phyloP scores from a whole-genome alignment of 1,284 basidiomycete species.

The Cutaneotrichosporon sp. region DNA sequence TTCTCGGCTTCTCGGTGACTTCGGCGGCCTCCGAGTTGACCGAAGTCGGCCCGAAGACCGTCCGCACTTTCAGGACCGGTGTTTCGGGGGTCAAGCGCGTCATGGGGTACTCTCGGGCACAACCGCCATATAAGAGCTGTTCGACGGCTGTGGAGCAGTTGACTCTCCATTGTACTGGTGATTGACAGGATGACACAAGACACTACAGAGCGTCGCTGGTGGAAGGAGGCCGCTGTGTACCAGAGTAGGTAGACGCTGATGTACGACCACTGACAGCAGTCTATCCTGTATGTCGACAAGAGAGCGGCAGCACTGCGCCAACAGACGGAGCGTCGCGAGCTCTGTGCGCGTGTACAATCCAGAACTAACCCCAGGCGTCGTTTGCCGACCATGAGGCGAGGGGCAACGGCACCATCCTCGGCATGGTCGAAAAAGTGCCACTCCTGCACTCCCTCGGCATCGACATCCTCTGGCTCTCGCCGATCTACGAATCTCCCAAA shows the following conservation, averaged over 20 bases:
- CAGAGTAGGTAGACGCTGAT: constrained; percentile 9
- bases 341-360: too few species aligned
- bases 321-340: too few species aligned
- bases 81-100: too few species aligned
- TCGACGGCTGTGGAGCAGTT: too few species aligned
- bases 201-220: constrained; percentile 6
- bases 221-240: constrained; percentile 14
- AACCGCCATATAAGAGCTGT: not conserved
- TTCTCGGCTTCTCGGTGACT: not conserved
- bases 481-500: constrained; percentile 38
- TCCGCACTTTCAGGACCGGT: not conserved
- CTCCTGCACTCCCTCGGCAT: constrained; percentile 51
- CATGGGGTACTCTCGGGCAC: not conserved
- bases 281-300: constrained; percentile 6
- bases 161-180: too few species aligned
- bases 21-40: not conserved
- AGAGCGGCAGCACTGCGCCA: too few species aligned
- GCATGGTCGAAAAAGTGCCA: constrained; percentile 48
- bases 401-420: constrained; percentile 50
- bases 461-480: constrained; percentile 50
- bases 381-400: constrained; percentile 29
- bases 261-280: constrained; percentile 9
- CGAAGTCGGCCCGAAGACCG: not conserved
- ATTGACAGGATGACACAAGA: not conserved
- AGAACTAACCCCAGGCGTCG: constrained; percentile 12